Conservation (phyloP, 2,329 filamentous ascomycete genomes). For the Trichoderma brevicompactum region DNA sequence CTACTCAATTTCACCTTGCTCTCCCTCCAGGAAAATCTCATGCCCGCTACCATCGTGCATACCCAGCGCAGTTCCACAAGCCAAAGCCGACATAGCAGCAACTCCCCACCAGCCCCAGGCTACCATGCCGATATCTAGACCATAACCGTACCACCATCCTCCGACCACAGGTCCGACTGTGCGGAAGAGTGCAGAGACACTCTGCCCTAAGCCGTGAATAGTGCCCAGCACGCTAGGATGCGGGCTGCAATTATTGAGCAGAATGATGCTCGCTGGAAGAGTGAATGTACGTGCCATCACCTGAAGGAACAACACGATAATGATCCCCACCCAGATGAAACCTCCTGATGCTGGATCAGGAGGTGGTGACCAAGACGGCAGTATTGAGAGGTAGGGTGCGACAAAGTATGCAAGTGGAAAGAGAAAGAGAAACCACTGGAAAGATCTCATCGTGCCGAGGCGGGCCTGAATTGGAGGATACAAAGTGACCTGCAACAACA, state of each 20-base stretch:
- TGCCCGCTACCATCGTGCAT: constrained; percentile 69
- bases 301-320: constrained; percentile 67
- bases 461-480: constrained; percentile 68
- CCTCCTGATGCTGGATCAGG: constrained; percentile 52
- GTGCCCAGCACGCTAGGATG: constrained; percentile 62
- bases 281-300: constrained; percentile 75
- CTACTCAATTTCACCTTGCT: constrained; percentile 41
- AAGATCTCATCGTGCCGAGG: constrained; percentile 69
- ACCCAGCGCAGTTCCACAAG: constrained; percentile 60
- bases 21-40: constrained; percentile 59
- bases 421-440: constrained; percentile 65
- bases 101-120: constrained; percentile 54
- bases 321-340: constrained; percentile 64
- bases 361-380: constrained; percentile 55
- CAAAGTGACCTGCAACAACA: constrained; percentile 68
- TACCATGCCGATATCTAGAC: constrained; percentile 52
- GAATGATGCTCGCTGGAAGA: constrained; percentile 60
- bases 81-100: constrained; percentile 56
- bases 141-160: constrained; percentile 53
- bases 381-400: constrained; percentile 67
- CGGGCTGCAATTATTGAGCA: constrained; percentile 64
- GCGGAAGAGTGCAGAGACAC: constrained; percentile 54
- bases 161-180: constrained; percentile 48
- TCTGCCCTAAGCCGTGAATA: constrained; percentile 59
- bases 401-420: constrained; percentile 71